These are phyloP conservation scores for Pythium dissimile DNA, from an alignment of 352 stramenopile species.

Conservation along the genomic window DNA sequence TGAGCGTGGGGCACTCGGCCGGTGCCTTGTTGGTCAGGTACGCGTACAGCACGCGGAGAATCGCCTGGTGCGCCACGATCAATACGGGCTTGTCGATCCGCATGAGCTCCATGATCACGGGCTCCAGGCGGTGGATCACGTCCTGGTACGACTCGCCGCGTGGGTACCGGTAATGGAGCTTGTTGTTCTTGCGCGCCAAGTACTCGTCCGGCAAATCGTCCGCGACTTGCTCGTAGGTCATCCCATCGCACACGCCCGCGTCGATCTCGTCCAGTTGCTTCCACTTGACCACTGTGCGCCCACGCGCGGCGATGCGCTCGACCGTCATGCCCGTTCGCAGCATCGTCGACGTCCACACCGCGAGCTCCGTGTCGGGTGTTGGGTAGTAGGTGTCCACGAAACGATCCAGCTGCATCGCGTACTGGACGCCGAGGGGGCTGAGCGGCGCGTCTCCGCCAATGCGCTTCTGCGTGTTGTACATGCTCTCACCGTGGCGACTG, in stretches of 20 bases:
- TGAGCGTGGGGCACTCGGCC: constrained; percentile 90
- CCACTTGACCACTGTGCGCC: constrained; percentile 78
- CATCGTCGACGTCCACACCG: constrained; percentile 97
- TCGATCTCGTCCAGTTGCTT: constrained; percentile 96
- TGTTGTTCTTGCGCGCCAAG: constrained; percentile 87
- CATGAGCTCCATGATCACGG: constrained; percentile 97
- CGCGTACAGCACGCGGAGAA: constrained; percentile 94
- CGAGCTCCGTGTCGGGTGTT: constrained; percentile 62
- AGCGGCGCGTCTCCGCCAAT: constrained; percentile 96
- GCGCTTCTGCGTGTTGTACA: constrained; percentile 97
- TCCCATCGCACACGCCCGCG: constrained; percentile 94
- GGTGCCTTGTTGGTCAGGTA: constrained; percentile 95
- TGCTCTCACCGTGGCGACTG: constrained; percentile 95
- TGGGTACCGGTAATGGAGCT: constrained; percentile 85
- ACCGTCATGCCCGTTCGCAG: constrained; percentile 96
- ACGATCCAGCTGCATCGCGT: constrained; percentile 90
- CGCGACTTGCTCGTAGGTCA: constrained; percentile 97
- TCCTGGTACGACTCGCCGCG: constrained; percentile 97
- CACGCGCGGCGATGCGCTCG: constrained; percentile 63
- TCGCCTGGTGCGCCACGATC: constrained; percentile 95
- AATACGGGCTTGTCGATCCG: constrained; percentile 89
- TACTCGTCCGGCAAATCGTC: constrained; percentile 95
- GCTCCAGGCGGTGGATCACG: constrained; percentile 96
- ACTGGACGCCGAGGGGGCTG: constrained; percentile 90
- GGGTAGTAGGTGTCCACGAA: constrained; percentile 92